Base-by-base conservation (phyloP, 169 alveolate species). In the Babesia bigemina region DNA sequence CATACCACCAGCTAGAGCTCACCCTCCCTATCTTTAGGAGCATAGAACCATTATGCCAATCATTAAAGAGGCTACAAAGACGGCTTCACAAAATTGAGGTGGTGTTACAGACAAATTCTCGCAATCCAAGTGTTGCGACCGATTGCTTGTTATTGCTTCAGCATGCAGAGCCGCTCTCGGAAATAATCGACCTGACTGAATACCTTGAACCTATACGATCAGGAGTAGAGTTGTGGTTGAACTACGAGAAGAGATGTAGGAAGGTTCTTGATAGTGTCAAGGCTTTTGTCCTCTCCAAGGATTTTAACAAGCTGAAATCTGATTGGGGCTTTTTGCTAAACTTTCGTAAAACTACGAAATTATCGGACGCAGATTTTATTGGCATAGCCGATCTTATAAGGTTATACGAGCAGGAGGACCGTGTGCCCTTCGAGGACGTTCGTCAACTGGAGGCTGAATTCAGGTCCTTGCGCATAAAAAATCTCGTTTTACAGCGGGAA, bases 171-270 rank as follows among this genome's bases (percentile, higher is more conserved):
- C 65, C 87, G 0, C 70, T 79, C 26, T 52, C 81, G 12, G 83
- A 59, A 14, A 42, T 29, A 14, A 44, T 79, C 16, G 84, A 79
- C 56, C 29, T 67, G 13, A 52, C 69, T 4, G 65, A 79, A 42
- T 26, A 29, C 28, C 53, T 79, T 6, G 75, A 72, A 48, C 87
- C 87, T 11, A 44, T 79, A 28, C 62, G 70, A 21, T 11, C 59
- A 9, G 87, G 67, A 13, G 87, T 79, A 4, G 87, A 79, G 39
- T 24, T 33, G 36, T 49, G 81, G 63, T 50, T 79, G 39, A 56
- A 12, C 39, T 79, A 60, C 63, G 87, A 79, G 50, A 79, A 67
- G 84, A 61, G 42, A 22, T 79, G 87, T 52, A 11, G 87, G 19
- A 79, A 36, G 75, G 71, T 71, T 24, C 55, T 79, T 10, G 75